Base-by-base conservation (phyloP, 2,329 filamentous ascomycete species). In the Ascochyta fabae region DNA sequence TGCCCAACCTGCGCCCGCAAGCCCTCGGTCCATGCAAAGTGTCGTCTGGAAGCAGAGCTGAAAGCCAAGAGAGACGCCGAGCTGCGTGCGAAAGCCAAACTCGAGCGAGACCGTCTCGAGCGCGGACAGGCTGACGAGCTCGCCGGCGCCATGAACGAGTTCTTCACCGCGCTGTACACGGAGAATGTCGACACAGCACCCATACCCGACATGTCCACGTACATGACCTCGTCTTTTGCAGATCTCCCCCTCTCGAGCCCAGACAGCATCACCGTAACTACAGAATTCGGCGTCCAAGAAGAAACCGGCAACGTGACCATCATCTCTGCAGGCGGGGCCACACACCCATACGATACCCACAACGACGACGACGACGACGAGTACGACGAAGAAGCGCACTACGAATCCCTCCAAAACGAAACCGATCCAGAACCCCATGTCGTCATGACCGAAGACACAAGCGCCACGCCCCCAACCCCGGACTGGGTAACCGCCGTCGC, bases 1-100 rank as follows among this genome's bases (percentile, higher is more conserved):
- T 78, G 76, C 50, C 75, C 75, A 0, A 61, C 61, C 29, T 78
- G 76, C 59, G 48, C 67, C 9, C 66, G 62, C 31, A 76, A 76
- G 49, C 60, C 68, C 26, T 60, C 64, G 13, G 69, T 77, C 12
- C 69, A 62, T 41, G 62, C 66, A 7, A 74, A 72, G 33, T 78
- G 76, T 51, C 68, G 70, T 7, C 63, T 72, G 1, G 68, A 75
- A 39, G 73, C 72, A 9, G 75, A 78, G 53, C 53, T 65, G 7
- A 65, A 62, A 49, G 69, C 65, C 10, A 72, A 68, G 50, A 60
- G 64, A 47, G 72, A 70, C 42, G 70, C 67, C 3, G 68, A 75
- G 42, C 51, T 62, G 15, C 68, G 67, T 31, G 65, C 64, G 2
- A 64, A 65, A 29, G 68, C 69, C 6, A 70, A 64, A 29, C 59